Base-by-base conservation (phyloP, 768 basidiomycete genomes). In the Suillus cothurnatus region DNA sequence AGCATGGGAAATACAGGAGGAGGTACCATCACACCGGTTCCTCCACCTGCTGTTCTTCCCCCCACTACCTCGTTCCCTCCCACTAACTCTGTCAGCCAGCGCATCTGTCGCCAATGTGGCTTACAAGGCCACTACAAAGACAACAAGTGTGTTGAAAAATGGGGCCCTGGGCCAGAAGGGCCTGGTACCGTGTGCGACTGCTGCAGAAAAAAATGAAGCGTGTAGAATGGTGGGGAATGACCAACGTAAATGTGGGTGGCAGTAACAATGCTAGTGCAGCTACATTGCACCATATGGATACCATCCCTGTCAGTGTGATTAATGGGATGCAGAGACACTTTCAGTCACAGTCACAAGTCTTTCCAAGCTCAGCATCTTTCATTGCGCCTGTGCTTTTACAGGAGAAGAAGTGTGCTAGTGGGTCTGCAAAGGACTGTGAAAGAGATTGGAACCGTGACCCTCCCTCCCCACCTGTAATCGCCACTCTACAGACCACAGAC, bases 191-290 rank as follows among this genome's bases (percentile, higher is more conserved):
- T 93, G 0, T 93, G 91, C 71, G 92, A 93, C 80, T 79, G 91
- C 84, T 92, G 92, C 76, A 85, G 92, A 61, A 93, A 93, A 92
- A 93, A 76, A 92, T 92, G 90, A 93, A 93, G 77, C 86, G 92
- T 2, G 89, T 91, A 59, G 92, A 93, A 72, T 80, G 90, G 26
- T 80, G 91, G 9, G 90, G 88, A 9, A 91, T 89, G 12, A 74
- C 89, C 2, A 89, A 89, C n/a, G 61, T n/a, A 12, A 43, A 43
- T 21, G 57, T 50, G n/a, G 45, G 8, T 26, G 43, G 61, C 63
- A 67, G 68, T 76, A 69, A 45, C 53, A 57, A 31, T 36, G 31
- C 62, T 12, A 60, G 43, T 59, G 67, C 66, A 2, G 73, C 57
- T 52, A 64, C 76, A 2, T 62, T 79, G 43, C 61, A 72, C 32